Base-by-base conservation (phyloP, 805 yeast species). In the Candida silvicultrix region DNA sequence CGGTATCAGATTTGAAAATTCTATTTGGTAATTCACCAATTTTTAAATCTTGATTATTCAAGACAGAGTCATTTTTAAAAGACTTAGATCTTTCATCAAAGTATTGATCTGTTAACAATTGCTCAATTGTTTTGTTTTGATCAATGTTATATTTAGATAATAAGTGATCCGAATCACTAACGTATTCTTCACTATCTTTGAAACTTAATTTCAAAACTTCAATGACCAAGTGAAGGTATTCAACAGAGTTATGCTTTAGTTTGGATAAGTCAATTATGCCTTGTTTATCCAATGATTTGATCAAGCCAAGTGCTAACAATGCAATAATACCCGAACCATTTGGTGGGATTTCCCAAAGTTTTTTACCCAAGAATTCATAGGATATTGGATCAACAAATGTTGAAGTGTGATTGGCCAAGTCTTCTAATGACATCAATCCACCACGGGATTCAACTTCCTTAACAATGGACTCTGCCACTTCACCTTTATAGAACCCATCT, bases 291-390 rank as follows among this genome's bases (percentile, higher is more conserved):
- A 86, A 68, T 34, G 77, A 75, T 52, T 72, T 73, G 50, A 86
- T 73, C 39, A 83, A 69, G 0, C 92, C 94, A 42, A 85, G 63
- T 0, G 92, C 81, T 16, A 84, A 65, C 42, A 86, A 66, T 0
- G 90, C 94, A 40, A 86, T 85, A 14, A 86, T 63, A 9, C 95
- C 95, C 45, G 86, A 88, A 4, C 92, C 88, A 62, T 81, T 85
- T 14, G 95, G 95, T 11, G 95, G 94, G 50, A 85, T 80, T 60
- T 86, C 94, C 87, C 90, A 83, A 22, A 86, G 68, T 25, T 70
- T 73, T 42, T 73, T 69, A 11, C 77, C 85, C 41, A 75, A 66
- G 45, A 80, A 71, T 31, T 75, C 72, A 45, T 76, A 62, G 16
- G 66, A 64, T 18, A 85, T 77, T 2, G 95, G 92, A 1, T 81